A percentile compares a stretch with the other conserved stretches of the same genome.
These are phyloP conservation scores for Hibiscus tridactylites DNA, from an alignment of 345 rosid genomes.

Conservation along the genomic window DNA sequence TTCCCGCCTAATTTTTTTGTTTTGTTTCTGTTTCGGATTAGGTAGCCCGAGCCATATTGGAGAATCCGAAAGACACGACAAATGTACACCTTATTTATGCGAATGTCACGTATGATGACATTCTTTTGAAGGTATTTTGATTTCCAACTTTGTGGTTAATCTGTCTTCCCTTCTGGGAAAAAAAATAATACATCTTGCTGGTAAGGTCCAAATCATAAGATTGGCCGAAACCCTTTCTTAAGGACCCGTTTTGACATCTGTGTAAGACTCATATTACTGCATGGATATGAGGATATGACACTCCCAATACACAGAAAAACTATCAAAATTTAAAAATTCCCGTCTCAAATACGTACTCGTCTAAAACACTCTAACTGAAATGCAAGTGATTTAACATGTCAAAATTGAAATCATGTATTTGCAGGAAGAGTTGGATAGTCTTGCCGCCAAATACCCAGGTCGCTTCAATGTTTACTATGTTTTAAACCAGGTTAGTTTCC, in stretches of 20 bases:
- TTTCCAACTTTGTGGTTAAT: not conserved
- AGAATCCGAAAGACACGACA: slow-evolving; percentile 76
- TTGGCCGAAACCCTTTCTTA: not conserved
- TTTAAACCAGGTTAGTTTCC: slow-evolving; percentile 68
- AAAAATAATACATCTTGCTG: not conserved
- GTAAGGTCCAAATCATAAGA: not conserved
- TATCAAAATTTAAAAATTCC: too few species aligned
- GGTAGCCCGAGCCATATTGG: slow-evolving; percentile 89
- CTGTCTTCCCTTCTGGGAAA: not conserved
- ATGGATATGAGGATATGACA: too few species aligned
- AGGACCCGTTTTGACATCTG: not conserved
- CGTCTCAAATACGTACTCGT: too few species aligned
- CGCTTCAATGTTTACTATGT: slow-evolving; percentile 70
- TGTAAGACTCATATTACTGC: not conserved
- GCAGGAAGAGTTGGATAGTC: slow-evolving; percentile 82
- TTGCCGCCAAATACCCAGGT: slow-evolving; percentile 52
- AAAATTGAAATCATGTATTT: not conserved
- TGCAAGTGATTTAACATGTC: not conserved
- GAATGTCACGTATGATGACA: slow-evolving; percentile 81
- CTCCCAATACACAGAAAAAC: too few species aligned
- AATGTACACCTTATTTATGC: slow-evolving; percentile 83
- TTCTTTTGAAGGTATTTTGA: slow-evolving; percentile 70
- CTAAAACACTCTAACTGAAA: not conserved
- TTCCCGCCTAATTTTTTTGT: not conserved
- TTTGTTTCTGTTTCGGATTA: slow-evolving; percentile 21